Percentiles rank a stretch among this genome's conserved stretches.
Evolutionary conservation across 257 asterid genomes (phyloP).

Genomic region (Eustoma russellianum): DNA sequence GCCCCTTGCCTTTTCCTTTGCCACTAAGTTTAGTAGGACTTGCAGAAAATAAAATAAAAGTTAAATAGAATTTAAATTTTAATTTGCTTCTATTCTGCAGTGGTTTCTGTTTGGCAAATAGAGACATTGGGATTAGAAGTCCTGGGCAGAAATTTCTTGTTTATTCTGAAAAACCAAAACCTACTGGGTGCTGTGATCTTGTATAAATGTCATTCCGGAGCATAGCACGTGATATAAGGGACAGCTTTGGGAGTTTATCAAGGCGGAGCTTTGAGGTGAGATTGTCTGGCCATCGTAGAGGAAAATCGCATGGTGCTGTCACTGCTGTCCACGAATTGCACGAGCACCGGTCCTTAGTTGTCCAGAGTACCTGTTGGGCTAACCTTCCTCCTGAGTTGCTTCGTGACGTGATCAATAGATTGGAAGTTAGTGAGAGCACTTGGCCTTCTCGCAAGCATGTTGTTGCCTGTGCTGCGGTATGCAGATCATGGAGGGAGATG

Average conservation of each 20-base stretch:
- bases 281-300: slow-evolving; percentile 36
- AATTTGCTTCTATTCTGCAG: slow-evolving; percentile 12
- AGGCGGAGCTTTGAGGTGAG: slow-evolving; percentile 58
- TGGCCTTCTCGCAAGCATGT: slow-evolving; percentile 84
- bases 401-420: slow-evolving; percentile 61
- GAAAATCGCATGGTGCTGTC: slow-evolving; percentile 56
- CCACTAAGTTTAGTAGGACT: slow-evolving; percentile 42
- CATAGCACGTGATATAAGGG: slow-evolving; percentile 80
- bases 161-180: not conserved
- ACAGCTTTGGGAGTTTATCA: slow-evolving; percentile 72
- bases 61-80: slow-evolving; percentile 17
- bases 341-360: slow-evolving; percentile 39
- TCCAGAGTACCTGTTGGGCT: slow-evolving; percentile 86
- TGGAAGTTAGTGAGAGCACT: slow-evolving; percentile 72
- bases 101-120: slow-evolving; percentile 9
- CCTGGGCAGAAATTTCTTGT: not conserved
- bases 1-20: slow-evolving; percentile 36
- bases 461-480: slow-evolving; percentile 81
- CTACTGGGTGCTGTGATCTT: slow-evolving; percentile 10
- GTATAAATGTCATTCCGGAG: slow-evolving; percentile 68
- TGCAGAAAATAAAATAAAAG: too few species aligned
- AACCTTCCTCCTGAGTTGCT: slow-evolving; percentile 76
- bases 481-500: slow-evolving; percentile 86
- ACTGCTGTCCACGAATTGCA: slow-evolving; percentile 51
- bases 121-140: not conserved